phyloP scores from a whole-genome alignment of 352 stramenopile genomes.

The Phytophthora uliginosa region DNA sequence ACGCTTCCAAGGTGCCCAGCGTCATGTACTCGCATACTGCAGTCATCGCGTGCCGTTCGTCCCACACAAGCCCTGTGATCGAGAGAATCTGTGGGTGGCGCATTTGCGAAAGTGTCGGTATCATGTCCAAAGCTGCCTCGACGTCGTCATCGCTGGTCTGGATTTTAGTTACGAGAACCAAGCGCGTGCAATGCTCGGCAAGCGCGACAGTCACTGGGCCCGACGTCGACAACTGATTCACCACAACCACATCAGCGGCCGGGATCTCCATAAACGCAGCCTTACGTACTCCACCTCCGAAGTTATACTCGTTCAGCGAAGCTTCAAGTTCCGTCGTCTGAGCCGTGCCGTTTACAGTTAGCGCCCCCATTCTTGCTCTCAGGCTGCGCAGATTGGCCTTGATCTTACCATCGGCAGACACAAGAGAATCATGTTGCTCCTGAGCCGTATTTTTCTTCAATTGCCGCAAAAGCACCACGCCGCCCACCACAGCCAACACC shows the following conservation, averaged over 20 bases:
- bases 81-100: conserved; percentile 75
- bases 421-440: conserved; percentile 41
- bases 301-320: conserved; percentile 52
- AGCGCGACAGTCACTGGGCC: conserved; percentile 58
- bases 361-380: conserved; percentile 33
- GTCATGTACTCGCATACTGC: conserved; percentile 82
- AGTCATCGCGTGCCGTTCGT: conserved; percentile 68
- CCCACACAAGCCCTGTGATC: conserved; percentile 70
- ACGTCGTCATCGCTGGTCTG: conserved; percentile 63
- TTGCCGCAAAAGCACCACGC: conserved; percentile 68
- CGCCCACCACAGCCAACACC: conserved; percentile 56
- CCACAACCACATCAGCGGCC: conserved; percentile 43
- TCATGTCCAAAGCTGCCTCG: conserved; percentile 64
- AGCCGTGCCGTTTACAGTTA: conserved; percentile 21
- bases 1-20: conserved; percentile 70
- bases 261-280: conserved; percentile 71
- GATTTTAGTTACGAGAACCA: conserved; percentile 71
- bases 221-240: conserved; percentile 52
- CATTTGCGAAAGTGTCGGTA: conserved; percentile 71
- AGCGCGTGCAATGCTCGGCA: conserved; percentile 55
- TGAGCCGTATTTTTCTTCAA: conserved; percentile 62
- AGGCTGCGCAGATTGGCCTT: conserved; percentile 53
- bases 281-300: conserved; percentile 57
- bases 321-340: conserved; percentile 41
- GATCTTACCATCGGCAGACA: conserved; percentile 44